Evolutionary conservation across 345 rosid species (phyloP), one percentile per base, ranked within the genome.

Genomic region (Nasturtium officinale): DNA sequence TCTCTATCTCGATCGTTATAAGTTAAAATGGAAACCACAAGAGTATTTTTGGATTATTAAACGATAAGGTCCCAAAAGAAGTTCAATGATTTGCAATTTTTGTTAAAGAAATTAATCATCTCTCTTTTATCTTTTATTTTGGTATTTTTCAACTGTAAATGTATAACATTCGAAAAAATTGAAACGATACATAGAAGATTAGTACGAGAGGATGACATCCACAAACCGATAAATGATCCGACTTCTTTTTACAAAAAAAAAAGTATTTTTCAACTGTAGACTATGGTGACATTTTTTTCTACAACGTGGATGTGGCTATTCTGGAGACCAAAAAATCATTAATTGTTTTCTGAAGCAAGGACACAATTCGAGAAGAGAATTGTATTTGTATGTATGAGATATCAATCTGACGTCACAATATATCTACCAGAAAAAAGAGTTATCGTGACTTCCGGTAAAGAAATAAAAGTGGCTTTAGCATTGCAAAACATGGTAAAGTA

Each of bases 361-460:
- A 67, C 61, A 59, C 37, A 59, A 11, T 67, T 67, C 67, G 61
- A 75, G 73, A 59, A 67, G 78, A 75, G 23, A 74, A 48, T 56
- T 45, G 1, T 66, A 48, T 61, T 56, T 45, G 1, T 66, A 48
- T 61, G 54, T 48, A 37, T 43, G 35, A 0, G 38, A 51, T 40
- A 60, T 59, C 16, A 25, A 20, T 52, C 50, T 32, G 48, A 61
- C 57, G 42, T 60, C 69, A 28, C 29, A 40, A 21, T 60, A 51
- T 75, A 60, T 28, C 51, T 67, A 75, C 69, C 48, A 40, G 52
- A 67, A 75, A 67, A 75, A 58, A 33, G 37, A 30, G 30, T 50
- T 67, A 37, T 58, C 5, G 66, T 5, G 25, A 2, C 25, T 38
- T 35, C 60, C 28, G 2, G 63, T 56, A 26, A 58, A 56, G 60